Evolutionary conservation across 352 stramenopile genomes (phyloP).

Genomic region (Pythium folliculosum): DNA sequence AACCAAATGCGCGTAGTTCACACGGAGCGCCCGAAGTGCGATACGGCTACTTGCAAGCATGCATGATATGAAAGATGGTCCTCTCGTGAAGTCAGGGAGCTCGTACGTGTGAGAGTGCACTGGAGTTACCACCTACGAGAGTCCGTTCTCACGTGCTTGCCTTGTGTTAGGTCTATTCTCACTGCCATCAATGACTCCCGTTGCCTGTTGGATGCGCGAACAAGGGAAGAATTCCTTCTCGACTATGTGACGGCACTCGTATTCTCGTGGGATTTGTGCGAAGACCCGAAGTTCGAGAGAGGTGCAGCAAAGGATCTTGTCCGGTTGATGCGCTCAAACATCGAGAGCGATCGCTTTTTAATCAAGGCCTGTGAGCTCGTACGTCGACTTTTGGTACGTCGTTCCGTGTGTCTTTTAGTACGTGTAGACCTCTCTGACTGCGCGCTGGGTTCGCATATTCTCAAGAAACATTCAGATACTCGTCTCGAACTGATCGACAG

Average conservation of each 20-base stretch:
- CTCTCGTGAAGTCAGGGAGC: background rate
- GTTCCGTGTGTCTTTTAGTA: background rate
- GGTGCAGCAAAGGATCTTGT: conserved; percentile 19
- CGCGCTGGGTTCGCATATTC: background rate
- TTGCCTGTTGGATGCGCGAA: background rate
- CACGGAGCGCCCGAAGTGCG: background rate
- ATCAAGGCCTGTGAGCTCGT: conserved; percentile 1
- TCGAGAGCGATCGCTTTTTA: background rate
- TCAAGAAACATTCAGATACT: conserved; percentile 3
- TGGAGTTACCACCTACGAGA: too few species aligned
- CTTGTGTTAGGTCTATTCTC: background rate
- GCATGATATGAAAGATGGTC: background rate
- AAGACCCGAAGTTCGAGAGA: background rate
- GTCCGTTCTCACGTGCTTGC: background rate
- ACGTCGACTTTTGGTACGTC: background rate
- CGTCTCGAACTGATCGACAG: conserved; percentile 19
- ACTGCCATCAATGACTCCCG: background rate
- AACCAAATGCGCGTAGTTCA: background rate
- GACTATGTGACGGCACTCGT: conserved; percentile 14
- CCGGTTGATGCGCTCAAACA: conserved; percentile 12
- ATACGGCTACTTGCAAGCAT: conserved; percentile 1
- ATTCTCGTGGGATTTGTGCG: background rate
- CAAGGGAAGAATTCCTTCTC: background rate
- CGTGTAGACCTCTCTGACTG: background rate
- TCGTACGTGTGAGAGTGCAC: too few species aligned